Evolutionary conservation across 768 basidiomycete species (phyloP).

Genomic region (Lactifluus echinatus): DNA sequence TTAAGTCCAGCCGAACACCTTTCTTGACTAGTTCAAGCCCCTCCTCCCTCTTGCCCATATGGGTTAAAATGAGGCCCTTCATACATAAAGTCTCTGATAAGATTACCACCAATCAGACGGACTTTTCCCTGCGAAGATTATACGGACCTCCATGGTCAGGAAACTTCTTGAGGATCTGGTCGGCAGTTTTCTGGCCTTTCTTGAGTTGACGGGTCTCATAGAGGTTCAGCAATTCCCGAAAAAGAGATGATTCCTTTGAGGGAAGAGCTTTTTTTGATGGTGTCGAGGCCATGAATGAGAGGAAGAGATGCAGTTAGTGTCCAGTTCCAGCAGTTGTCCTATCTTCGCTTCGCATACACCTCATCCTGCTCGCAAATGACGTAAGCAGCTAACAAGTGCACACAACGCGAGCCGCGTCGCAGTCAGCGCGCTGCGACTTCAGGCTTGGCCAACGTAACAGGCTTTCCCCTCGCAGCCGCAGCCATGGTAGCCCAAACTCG

Average conservation of each 20-base stretch:
- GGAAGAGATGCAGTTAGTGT: background rate
- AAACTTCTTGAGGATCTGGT: slow-evolving; percentile 90
- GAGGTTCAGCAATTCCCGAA: slow-evolving; percentile 76
- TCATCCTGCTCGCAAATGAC: background rate
- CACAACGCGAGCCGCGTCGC: slow-evolving; percentile 20
- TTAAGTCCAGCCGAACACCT: slow-evolving; percentile 71
- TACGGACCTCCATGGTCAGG: slow-evolving; percentile 86
- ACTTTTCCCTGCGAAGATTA: background rate
- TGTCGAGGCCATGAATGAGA: slow-evolving; percentile 20
- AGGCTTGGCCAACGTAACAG: background rate
- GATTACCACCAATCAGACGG: slow-evolving; percentile 11
- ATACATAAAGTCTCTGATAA: slow-evolving; percentile 84
- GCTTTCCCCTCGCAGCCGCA: background rate
- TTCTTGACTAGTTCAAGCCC: slow-evolving; percentile 80
- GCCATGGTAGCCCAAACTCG: slow-evolving; percentile 72
- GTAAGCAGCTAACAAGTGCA: slow-evolving; percentile 8
- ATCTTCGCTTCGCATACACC: background rate
- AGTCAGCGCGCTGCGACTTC: slow-evolving; percentile 3
- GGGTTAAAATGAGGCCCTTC: slow-evolving; percentile 84
- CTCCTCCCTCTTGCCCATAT: slow-evolving; percentile 71
- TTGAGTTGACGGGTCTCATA: slow-evolving; percentile 89
- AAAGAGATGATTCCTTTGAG: slow-evolving; percentile 75
- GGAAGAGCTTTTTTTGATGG: slow-evolving; percentile 52
- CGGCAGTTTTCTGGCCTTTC: slow-evolving; percentile 83
- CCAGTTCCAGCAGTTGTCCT: background rate